Evolutionary conservation across 2,329 filamentous ascomycete genomes (phyloP).

Genomic region (Grosmannia huntii): DNA sequence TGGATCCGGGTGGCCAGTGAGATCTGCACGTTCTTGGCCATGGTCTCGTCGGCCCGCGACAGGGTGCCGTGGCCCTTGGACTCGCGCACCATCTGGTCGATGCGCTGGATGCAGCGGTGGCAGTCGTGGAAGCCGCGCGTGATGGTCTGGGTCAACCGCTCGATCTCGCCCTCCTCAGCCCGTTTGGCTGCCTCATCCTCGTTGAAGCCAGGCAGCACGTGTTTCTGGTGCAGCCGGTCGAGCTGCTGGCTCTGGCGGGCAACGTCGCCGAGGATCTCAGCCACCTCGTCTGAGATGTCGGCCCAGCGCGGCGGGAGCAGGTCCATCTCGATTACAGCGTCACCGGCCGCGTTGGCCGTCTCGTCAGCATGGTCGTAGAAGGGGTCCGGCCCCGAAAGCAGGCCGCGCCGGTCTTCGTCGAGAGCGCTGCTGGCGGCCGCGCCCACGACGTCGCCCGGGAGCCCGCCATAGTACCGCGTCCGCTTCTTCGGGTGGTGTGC

Average conservation of each 20-base stretch:
- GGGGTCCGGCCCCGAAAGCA: slow-evolving; percentile 65
- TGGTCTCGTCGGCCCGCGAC: slow-evolving; percentile 75
- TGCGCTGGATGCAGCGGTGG: slow-evolving; percentile 74
- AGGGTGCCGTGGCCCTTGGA: slow-evolving; percentile 60
- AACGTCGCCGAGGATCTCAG: slow-evolving; percentile 67
- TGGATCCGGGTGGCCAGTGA: slow-evolving; percentile 79
- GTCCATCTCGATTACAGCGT: slow-evolving; percentile 97
- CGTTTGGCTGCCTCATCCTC: slow-evolving; percentile 74
- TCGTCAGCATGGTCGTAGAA: slow-evolving; percentile 65
- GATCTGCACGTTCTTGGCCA: slow-evolving; percentile 93
- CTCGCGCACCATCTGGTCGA: slow-evolving; percentile 79
- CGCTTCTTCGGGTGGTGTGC: slow-evolving; percentile 87
- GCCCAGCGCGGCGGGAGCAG: slow-evolving; percentile 89
- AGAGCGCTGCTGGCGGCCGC: slow-evolving; percentile 38
- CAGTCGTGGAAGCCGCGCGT: slow-evolving; percentile 83
- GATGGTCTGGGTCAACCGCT: slow-evolving; percentile 78
- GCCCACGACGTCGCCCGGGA: slow-evolving; percentile 20
- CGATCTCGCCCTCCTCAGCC: slow-evolving; percentile 80
- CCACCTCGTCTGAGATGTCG: slow-evolving; percentile 87
- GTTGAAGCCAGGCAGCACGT: slow-evolving; percentile 91
- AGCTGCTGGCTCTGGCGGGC: slow-evolving; percentile 72
- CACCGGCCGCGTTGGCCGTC: slow-evolving; percentile 40
- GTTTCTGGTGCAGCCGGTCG: slow-evolving; percentile 91
- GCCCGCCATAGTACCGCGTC: slow-evolving; percentile 45
- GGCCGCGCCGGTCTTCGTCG: slow-evolving; percentile 53